Evolutionary conservation across 306 rosid genomes (phyloP), one percentile per base, ranked within the genome.

Genomic region (Cicer judaicum): DNA sequence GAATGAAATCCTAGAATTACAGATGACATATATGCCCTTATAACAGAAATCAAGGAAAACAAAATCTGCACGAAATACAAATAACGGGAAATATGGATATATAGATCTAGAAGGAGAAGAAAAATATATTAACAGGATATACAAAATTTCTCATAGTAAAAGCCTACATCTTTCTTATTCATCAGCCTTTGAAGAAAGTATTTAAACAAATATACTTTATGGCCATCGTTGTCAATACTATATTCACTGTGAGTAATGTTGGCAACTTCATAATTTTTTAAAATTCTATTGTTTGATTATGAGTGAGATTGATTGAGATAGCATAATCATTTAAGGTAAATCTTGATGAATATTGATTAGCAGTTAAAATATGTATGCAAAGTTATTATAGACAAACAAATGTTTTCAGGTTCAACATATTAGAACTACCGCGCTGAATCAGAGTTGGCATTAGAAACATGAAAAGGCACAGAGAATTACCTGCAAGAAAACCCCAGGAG

Each of bases 401-500:
- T 69, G 68, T 41, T 68, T 68, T 76, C 76, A 78, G 67, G 40
- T 46, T 46, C 72, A 21, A 57, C 71, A 62, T 42, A 62, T 15
- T 75, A 4, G 76, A 59, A 79, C 9, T 53, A 15, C 46, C 73
- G 59, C 47, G 40, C 14, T 10, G 52, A 75, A 75, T 64, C 54
- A 71, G 21, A 78, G 62, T 56, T 39, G 65, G 65, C 44, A 56
- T 10, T 42, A 38, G 42, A 8, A 69, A 68, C 66, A 65, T 68
- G 12, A 44, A 72, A 68, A 68, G 62, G 53, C 41, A 69, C 13
- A 19, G 44, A 77, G 72, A 68, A 48, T 85, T 74, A 93, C 98
- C 97, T 91, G 98, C 69, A 90, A 68, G 87, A 94, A 94, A 79
- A 94, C 96, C 68, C 97, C 98, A 41, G 95, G 95, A 72, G 96